These are phyloP conservation scores for Colletotrichum sublineola DNA, from an alignment of 2,329 filamentous ascomycete genomes.

Conservation along the genomic window DNA sequence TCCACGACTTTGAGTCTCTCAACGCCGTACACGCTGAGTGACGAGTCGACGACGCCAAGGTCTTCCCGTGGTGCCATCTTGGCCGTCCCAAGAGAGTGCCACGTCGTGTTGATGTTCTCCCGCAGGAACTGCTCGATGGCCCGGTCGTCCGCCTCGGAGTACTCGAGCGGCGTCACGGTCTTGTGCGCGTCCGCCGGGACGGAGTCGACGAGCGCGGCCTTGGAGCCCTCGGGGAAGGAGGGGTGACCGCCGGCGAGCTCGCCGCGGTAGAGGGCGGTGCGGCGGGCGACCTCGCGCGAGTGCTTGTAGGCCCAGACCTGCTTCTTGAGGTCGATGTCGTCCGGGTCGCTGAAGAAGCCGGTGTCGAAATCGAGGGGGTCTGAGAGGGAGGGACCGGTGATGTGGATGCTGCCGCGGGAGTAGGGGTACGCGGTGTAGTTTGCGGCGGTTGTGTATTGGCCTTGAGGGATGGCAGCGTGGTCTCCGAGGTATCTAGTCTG, in stretches of 20 bases:
- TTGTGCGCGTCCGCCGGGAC: conserved; percentile 61
- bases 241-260: conserved; percentile 60
- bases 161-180: conserved; percentile 57
- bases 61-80: conserved; percentile 59
- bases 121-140: conserved; percentile 61
- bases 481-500: conserved; percentile 47
- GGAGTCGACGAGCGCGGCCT: conserved; percentile 53
- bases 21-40: conserved; percentile 59
- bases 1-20: conserved; percentile 58
- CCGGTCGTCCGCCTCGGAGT: conserved; percentile 63
- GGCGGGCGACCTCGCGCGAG: conserved; percentile 71
- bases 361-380: conserved; percentile 63
- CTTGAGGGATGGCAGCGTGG: conserved; percentile 53
- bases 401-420: conserved; percentile 71
- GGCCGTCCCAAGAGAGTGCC: conserved; percentile 62
- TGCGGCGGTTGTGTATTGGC: conserved; percentile 64
- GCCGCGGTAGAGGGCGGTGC: conserved; percentile 67
- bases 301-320: conserved; percentile 76
- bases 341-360: conserved; percentile 62
- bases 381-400: conserved; percentile 54
- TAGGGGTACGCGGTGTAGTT: conserved; percentile 71
- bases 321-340: conserved; percentile 69
- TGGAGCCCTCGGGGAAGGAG: conserved; percentile 56
- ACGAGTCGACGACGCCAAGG: conserved; percentile 57
- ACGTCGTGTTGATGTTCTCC: conserved; percentile 57